Percentiles rank a stretch among this genome's conserved stretches.
These are phyloP conservation scores for Aspergillus sclerotiicarbonarius DNA, from an alignment of 495 filamentous ascomycete genomes.

Conservation along the genomic window DNA sequence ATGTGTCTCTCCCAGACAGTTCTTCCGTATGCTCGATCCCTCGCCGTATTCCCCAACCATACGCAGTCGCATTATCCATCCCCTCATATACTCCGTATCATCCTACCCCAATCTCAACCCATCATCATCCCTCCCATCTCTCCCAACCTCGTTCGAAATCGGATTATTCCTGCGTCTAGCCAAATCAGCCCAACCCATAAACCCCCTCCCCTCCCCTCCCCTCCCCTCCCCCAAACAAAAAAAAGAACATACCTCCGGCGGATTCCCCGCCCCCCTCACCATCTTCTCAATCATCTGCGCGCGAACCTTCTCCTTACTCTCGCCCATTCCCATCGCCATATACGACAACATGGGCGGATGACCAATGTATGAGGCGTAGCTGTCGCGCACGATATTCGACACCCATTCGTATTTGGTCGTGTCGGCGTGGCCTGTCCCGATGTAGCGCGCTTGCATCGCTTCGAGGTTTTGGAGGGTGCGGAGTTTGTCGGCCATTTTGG, in stretches of 20 bases:
- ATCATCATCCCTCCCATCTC: not conserved
- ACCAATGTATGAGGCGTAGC: slow-evolving; percentile 78
- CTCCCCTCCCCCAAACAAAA: not conserved
- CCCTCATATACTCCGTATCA: not conserved
- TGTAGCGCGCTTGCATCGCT: slow-evolving; percentile 85
- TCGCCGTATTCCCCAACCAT: not conserved
- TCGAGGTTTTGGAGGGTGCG: slow-evolving; percentile 97
- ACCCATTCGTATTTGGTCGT: slow-evolving; percentile 96
- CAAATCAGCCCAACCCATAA: not conserved
- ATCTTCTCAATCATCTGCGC: slow-evolving; percentile 84
- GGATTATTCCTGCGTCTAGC: slow-evolving; percentile 18
- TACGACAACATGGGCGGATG: slow-evolving; percentile 88
- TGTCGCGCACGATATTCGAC: slow-evolving; percentile 85
- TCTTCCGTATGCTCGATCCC: not conserved
- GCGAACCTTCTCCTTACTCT: slow-evolving; percentile 75
- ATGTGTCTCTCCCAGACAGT: too few species aligned
- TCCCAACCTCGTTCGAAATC: too few species aligned
- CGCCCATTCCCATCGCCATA: slow-evolving; percentile 84
- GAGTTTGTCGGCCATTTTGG: slow-evolving; percentile 86
- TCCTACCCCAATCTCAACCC: not conserved
- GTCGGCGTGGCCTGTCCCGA: slow-evolving; percentile 97
- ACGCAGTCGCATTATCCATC: too few species aligned
- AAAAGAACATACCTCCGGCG: slow-evolving; percentile 56
- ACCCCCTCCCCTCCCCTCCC: not conserved
- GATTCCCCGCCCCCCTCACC: slow-evolving; percentile 85